Evolutionary conservation across 2,329 filamentous ascomycete genomes (phyloP).

Genomic region (Rutstroemia sp.): DNA sequence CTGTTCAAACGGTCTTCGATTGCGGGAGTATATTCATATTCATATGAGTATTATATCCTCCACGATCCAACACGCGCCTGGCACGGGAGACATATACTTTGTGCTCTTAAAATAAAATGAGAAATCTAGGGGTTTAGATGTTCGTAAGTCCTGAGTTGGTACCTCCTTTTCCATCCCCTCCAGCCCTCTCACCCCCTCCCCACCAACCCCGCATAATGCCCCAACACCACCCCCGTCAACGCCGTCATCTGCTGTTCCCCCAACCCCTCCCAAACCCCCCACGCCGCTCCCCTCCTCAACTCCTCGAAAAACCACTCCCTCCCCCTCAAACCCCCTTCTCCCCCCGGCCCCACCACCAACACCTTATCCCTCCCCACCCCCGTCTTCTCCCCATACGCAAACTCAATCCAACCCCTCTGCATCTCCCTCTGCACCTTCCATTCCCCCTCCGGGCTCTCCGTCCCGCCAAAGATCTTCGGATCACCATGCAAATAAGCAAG

Average conservation of each 20-base stretch:
- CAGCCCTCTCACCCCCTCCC: too few species aligned
- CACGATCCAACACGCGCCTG: too few species aligned
- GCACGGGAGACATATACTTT: too few species aligned
- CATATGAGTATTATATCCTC: too few species aligned
- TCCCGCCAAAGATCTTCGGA: conserved; percentile 4
- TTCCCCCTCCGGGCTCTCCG: conserved; percentile 1
- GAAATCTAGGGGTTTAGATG: too few species aligned
- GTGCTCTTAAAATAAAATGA: too few species aligned
- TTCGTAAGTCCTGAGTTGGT: too few species aligned
- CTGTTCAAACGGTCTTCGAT: too few species aligned
- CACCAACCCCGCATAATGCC: background rate
- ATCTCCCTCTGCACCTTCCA: background rate
- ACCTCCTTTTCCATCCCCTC: too few species aligned
- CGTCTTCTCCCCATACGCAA: background rate
- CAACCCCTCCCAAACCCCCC: background rate
- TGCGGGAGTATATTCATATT: too few species aligned
- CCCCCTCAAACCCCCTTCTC: background rate
- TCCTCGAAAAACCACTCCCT: background rate
- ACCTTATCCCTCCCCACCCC: background rate
- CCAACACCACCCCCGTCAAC: background rate
- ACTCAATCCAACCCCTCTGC: background rate
- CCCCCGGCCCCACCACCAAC: background rate
- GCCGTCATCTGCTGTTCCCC: background rate
- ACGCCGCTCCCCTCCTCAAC: background rate
- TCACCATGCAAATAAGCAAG: conserved; percentile 11